phyloP scores from a whole-genome alignment of 2,329 filamentous ascomycete species.

The Xylariaceae sp. region DNA sequence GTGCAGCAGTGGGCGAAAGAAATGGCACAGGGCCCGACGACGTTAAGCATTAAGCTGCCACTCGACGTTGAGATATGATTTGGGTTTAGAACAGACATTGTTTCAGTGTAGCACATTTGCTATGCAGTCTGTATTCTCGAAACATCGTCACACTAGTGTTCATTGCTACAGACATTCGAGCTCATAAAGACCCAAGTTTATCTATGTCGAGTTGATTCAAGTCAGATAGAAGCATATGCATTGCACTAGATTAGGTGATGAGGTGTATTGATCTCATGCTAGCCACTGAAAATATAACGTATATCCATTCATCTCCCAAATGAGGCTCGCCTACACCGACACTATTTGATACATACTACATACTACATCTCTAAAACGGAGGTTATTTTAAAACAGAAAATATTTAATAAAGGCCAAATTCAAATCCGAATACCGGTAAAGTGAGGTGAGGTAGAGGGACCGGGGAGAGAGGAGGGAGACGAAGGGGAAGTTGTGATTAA shows the following conservation, averaged over 20 bases:
- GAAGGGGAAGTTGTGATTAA: conserved; percentile 3
- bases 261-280: conserved; percentile 6
- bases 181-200: background rate
- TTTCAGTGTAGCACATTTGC: too few relatives aligned
- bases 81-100: background rate
- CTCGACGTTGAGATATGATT: background rate
- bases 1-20: conserved; percentile 59
- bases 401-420: background rate
- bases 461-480: background rate
- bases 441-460: background rate
- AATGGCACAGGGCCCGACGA: conserved; percentile 60
- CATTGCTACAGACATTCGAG: background rate
- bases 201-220: background rate
- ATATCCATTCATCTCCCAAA: background rate
- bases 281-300: background rate
- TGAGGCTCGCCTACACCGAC: conserved; percentile 9
- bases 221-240: conserved; percentile 13
- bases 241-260: conserved; percentile 3
- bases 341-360: background rate
- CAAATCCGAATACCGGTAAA: conserved; percentile 1
- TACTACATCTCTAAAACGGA: conserved; percentile 10
- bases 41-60: conserved; percentile 42
- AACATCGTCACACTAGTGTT: background rate
- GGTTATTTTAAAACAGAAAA: background rate
- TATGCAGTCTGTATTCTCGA: background rate